These are phyloP conservation scores for Talaromyces sp. DNA, from an alignment of 2,329 filamentous ascomycete genomes.

Conservation along the genomic window DNA sequence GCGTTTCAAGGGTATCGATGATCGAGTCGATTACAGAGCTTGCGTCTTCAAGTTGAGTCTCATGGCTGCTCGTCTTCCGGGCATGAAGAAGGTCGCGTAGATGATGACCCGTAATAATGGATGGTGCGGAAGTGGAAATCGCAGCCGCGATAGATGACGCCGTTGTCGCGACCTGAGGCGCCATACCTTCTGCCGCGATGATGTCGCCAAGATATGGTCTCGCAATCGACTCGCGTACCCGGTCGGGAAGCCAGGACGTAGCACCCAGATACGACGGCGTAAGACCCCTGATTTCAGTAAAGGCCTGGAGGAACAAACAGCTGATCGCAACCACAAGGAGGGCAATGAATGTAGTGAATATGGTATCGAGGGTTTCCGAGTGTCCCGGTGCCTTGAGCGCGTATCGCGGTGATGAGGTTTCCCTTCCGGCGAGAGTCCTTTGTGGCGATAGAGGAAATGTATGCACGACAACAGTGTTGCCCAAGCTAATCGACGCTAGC, in stretches of 20 bases:
- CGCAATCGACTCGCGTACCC: constrained; percentile 43
- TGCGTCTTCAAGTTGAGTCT: background rate
- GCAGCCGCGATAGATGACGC: constrained; percentile 5
- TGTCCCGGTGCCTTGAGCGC: constrained; percentile 61
- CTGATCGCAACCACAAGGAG: constrained; percentile 60
- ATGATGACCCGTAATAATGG: constrained; percentile 16
- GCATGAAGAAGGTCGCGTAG: constrained; percentile 31
- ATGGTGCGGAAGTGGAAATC: constrained; percentile 6
- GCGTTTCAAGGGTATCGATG: constrained; percentile 19
- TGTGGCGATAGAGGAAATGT: constrained; percentile 60
- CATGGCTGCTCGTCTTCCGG: constrained; percentile 10
- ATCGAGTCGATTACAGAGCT: background rate
- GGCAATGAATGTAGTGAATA: constrained; percentile 55
- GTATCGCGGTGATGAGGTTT: constrained; percentile 59
- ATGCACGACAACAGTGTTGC: constrained; percentile 75
- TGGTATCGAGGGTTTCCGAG: constrained; percentile 51
- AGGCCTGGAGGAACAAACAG: constrained; percentile 58
- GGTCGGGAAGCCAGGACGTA: constrained; percentile 53
- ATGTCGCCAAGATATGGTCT: constrained; percentile 32
- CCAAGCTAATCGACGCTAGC: constrained; percentile 76
- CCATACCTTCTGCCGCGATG: constrained; percentile 17
- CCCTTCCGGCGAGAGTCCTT: constrained; percentile 36
- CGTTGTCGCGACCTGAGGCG: constrained; percentile 6
- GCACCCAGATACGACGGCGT: constrained; percentile 56
- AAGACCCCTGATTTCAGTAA: constrained; percentile 59